Conservation (phyloP, 176 grass and related monocot genomes). For the Oryza glaberrima region DNA sequence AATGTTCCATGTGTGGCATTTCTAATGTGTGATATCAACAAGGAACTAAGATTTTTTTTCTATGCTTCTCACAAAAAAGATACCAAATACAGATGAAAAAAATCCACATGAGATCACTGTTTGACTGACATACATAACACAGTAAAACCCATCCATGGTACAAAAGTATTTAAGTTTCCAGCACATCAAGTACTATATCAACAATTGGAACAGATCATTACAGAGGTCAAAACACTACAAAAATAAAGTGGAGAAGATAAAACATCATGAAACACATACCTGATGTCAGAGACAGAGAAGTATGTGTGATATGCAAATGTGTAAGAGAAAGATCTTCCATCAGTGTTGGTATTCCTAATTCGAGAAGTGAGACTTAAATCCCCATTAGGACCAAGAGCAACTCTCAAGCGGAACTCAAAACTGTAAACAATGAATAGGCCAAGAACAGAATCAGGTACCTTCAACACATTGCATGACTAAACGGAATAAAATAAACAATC, state of each 20-base stretch:
- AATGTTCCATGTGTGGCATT: neutral
- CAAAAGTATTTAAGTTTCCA: constrained; percentile 6
- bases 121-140: neutral
- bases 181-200: neutral
- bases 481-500: constrained; percentile 8
- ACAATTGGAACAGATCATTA: neutral
- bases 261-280: constrained; percentile 26
- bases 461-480: constrained; percentile 7
- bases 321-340: constrained; percentile 83
- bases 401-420: constrained; percentile 77
- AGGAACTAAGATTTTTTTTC: neutral
- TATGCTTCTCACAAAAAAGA: neutral
- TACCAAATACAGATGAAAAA: constrained; percentile 17
- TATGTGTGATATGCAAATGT: constrained; percentile 97
- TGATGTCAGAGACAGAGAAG: constrained; percentile 89
- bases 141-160: neutral
- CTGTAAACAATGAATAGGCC: constrained; percentile 37
- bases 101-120: neutral
- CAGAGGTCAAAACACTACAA: neutral
- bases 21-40: neutral
- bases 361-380: constrained; percentile 89
- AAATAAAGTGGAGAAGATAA: constrained; percentile 32
- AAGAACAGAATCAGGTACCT: neutral
- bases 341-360: constrained; percentile 83
- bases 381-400: constrained; percentile 81